Conservation (phyloP, 495 filamentous ascomycete species). For the Hypoxylon trugodes region DNA sequence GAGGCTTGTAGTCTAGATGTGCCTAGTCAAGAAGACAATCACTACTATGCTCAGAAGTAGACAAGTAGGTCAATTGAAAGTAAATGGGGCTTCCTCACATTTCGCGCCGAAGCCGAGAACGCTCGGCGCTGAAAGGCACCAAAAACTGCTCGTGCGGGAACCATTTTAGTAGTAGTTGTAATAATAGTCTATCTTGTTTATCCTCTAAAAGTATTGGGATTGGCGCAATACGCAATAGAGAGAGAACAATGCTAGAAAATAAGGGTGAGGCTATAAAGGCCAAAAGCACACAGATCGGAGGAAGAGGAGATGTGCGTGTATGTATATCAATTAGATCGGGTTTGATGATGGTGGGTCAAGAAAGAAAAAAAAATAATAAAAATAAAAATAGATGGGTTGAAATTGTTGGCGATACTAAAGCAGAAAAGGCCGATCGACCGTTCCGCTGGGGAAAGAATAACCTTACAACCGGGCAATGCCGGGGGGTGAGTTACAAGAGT, state of each 20-base stretch:
- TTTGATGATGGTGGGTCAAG: neutral
- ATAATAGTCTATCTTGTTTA: neutral
- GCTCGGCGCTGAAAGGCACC: constrained; percentile 78
- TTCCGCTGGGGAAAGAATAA: neutral
- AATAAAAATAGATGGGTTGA: neutral
- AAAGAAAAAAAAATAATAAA: neutral
- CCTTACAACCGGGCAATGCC: constrained; percentile 9
- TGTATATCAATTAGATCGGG: no score
- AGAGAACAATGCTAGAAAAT: constrained; percentile 7
- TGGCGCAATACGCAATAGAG: constrained; percentile 1
- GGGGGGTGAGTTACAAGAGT: no score
- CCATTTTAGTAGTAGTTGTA: no score
- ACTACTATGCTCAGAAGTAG: neutral
- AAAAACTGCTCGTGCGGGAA: constrained; percentile 43
- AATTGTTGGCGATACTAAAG: constrained; percentile 9
- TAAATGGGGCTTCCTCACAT: constrained; percentile 65
- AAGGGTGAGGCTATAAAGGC: neutral
- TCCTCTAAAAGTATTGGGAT: constrained; percentile 14
- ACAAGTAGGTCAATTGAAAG: constrained; percentile 19
- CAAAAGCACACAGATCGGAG: neutral
- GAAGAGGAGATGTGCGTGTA: neutral
- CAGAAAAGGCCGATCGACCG: constrained; percentile 5
- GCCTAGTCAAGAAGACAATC: no score
- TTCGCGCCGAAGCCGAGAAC: constrained; percentile 90
- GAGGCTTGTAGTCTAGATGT: no score